These are phyloP conservation scores for Hyaloscypha hepaticicola DNA, from an alignment of 495 filamentous ascomycete genomes.

Conservation along the genomic window DNA sequence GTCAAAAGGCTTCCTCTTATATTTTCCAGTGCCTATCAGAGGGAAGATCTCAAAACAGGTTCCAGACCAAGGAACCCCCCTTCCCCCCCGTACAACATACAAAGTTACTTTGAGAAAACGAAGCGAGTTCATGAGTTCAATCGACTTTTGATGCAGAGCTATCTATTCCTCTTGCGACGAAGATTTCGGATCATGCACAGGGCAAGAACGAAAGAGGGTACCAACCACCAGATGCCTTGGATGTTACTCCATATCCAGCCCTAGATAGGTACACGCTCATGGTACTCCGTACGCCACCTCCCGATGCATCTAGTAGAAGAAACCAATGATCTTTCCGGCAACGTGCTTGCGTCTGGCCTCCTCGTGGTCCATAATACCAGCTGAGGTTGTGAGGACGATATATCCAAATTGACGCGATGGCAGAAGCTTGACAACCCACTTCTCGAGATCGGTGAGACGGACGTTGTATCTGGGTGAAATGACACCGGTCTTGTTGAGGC, in stretches of 20 bases:
- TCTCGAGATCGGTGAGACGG: constrained; percentile 94
- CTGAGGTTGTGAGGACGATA: constrained; percentile 97
- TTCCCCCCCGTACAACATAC: background rate
- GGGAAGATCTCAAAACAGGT: too few relatives aligned
- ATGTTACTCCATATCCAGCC: constrained; percentile 24
- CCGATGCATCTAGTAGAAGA: constrained; percentile 76
- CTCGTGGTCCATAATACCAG: constrained; percentile 99
- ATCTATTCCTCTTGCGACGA: constrained; percentile 25
- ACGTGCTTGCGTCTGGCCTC: constrained; percentile 98
- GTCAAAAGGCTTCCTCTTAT: too few relatives aligned
- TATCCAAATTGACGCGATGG: constrained; percentile 99
- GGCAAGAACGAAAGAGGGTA: constrained; percentile 27
- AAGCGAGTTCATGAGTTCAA: constrained; percentile 26
- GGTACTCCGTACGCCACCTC: constrained; percentile 28
- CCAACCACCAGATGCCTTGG: constrained; percentile 20
- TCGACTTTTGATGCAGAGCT: constrained; percentile 33
- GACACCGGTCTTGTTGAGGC: constrained; percentile 98
- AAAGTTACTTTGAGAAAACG: background rate
- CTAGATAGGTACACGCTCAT: constrained; percentile 32
- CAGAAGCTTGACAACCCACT: constrained; percentile 97
- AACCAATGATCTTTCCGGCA: constrained; percentile 92
- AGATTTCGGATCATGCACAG: constrained; percentile 19
- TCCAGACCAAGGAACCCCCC: too few relatives aligned
- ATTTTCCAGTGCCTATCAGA: too few relatives aligned
- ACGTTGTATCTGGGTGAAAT: constrained; percentile 99